A percentile compares a stretch with the other conserved stretches of the same genome.
These are phyloP conservation scores for Rubus parviflorus DNA, from an alignment of 306 rosid species.

Conservation along the genomic window DNA sequence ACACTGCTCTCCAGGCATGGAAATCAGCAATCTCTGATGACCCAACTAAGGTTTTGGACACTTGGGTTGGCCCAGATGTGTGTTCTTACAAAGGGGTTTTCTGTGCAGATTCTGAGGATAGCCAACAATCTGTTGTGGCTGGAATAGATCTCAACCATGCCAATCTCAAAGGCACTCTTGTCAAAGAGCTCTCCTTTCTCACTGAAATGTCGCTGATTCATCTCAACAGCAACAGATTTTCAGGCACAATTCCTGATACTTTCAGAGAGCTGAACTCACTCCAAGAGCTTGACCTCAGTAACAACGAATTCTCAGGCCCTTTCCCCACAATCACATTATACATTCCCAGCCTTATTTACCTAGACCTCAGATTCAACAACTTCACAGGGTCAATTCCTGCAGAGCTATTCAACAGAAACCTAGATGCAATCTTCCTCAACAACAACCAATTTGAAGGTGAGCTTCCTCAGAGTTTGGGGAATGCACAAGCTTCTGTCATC, in stretches of 20 bases:
- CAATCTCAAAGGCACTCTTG: slow-evolving; percentile 75
- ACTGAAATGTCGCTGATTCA: slow-evolving; percentile 72
- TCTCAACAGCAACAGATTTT: slow-evolving; percentile 80
- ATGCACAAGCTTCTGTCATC: slow-evolving; percentile 93
- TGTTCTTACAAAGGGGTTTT: slow-evolving; percentile 91
- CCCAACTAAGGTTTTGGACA: slow-evolving; percentile 53
- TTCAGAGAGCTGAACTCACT: slow-evolving; percentile 56
- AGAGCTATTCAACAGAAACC: slow-evolving; percentile 58
- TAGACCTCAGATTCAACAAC: slow-evolving; percentile 82
- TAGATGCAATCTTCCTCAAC: slow-evolving; percentile 88
- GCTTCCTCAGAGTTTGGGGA: slow-evolving; percentile 78
- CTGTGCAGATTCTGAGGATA: slow-evolving; percentile 52
- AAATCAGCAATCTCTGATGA: slow-evolving; percentile 85
- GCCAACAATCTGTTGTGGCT: slow-evolving; percentile 43
- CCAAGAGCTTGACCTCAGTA: slow-evolving; percentile 87
- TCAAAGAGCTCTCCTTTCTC: slow-evolving; percentile 72
- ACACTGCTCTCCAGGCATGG: slow-evolving; percentile 84
- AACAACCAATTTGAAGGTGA: slow-evolving; percentile 79
- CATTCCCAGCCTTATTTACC: slow-evolving; percentile 73
- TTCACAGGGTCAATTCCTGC: slow-evolving; percentile 76
- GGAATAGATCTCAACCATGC: slow-evolving; percentile 98
- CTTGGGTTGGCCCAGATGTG: slow-evolving; percentile 78
- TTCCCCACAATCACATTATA: slow-evolving; percentile 59
- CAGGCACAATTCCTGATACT: slow-evolving; percentile 66
- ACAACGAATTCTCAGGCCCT: slow-evolving; percentile 78